These are phyloP conservation scores for Haematococcus sp. DNA, from an alignment of 139 green algal genomes.

Conservation along the genomic window DNA sequence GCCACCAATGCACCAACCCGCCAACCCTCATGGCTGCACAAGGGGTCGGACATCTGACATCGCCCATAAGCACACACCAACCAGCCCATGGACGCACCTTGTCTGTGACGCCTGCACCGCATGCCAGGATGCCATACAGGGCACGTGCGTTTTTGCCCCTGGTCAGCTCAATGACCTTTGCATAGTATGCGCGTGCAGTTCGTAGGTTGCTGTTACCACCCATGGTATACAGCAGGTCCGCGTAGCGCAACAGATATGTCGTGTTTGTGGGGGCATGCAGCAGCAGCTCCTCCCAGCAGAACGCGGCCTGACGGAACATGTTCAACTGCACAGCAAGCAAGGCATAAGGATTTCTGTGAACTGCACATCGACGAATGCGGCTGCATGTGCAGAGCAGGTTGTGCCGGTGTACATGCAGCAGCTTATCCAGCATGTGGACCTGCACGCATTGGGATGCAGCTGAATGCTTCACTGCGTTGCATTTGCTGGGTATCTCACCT, in stretches of 20 bases:
- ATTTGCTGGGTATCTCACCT: too few species aligned
- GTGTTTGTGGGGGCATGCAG: slow-evolving; percentile 56
- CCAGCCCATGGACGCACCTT: slow-evolving; percentile 28
- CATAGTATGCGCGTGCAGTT: slow-evolving; percentile 71
- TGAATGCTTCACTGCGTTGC: too few species aligned
- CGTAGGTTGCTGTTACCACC: slow-evolving; percentile 25
- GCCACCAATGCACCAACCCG: neutral
- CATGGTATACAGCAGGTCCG: slow-evolving; percentile 77
- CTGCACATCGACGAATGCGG: neutral
- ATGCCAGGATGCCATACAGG: slow-evolving; percentile 40
- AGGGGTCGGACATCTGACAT: too few species aligned
- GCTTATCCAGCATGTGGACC: too few species aligned
- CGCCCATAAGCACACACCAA: neutral
- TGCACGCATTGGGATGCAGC: too few species aligned
- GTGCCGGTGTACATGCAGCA: too few species aligned
- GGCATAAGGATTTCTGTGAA: neutral
- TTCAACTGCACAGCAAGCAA: slow-evolving; percentile 30
- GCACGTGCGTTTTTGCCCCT: slow-evolving; percentile 33
- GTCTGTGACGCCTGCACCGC: slow-evolving; percentile 43
- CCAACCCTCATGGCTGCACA: neutral
- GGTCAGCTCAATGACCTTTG: slow-evolving; percentile 65
- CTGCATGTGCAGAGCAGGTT: too few species aligned
- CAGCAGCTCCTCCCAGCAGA: slow-evolving; percentile 88
- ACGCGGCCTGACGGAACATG: slow-evolving; percentile 78
- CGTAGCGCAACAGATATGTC: slow-evolving; percentile 57